A percentile compares a stretch with the other conserved stretches of the same genome.
These are phyloP conservation scores for Didymella segeticola DNA, from an alignment of 2,329 filamentous ascomycete genomes.

Conservation along the genomic window DNA sequence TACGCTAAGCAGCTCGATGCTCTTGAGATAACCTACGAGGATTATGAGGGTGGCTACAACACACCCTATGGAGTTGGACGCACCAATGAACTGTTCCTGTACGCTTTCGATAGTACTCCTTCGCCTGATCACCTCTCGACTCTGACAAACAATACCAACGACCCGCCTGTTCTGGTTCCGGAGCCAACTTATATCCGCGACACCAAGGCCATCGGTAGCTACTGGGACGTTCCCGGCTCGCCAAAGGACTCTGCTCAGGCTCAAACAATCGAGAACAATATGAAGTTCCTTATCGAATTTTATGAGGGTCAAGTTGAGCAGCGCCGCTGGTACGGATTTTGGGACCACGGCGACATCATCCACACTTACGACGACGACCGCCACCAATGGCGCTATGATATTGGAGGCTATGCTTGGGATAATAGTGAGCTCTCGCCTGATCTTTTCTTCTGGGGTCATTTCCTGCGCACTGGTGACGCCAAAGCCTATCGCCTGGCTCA, in stretches of 20 bases:
- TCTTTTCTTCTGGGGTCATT: conserved; percentile 68
- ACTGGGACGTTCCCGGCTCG: conserved; percentile 58
- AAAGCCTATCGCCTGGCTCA: conserved; percentile 67
- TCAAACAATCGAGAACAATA: conserved; percentile 57
- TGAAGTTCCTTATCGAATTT: conserved; percentile 64
- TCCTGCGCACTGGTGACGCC: conserved; percentile 64
- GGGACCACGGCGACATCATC: conserved; percentile 68
- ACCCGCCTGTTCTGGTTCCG: conserved; percentile 61
- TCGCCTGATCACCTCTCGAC: conserved; percentile 54
- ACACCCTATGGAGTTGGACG: conserved; percentile 65
- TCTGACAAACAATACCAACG: conserved; percentile 56
- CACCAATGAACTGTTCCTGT: conserved; percentile 64
- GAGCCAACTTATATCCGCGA: conserved; percentile 58
- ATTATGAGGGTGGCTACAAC: conserved; percentile 63
- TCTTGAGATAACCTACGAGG: conserved; percentile 69
- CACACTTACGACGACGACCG: conserved; percentile 67
- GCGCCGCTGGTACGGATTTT: conserved; percentile 68
- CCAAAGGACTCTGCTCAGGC: conserved; percentile 38
- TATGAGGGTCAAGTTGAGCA: conserved; percentile 64
- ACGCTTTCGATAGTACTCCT: conserved; percentile 62
- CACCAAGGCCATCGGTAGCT: conserved; percentile 62
- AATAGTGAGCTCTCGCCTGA: conserved; percentile 70
- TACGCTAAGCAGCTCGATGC: conserved; percentile 66
- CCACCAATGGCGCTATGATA: conserved; percentile 68
- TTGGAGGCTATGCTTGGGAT: conserved; percentile 70